phyloP scores from a whole-genome alignment of 83 land plant genomes.

The Picea mariana region DNA sequence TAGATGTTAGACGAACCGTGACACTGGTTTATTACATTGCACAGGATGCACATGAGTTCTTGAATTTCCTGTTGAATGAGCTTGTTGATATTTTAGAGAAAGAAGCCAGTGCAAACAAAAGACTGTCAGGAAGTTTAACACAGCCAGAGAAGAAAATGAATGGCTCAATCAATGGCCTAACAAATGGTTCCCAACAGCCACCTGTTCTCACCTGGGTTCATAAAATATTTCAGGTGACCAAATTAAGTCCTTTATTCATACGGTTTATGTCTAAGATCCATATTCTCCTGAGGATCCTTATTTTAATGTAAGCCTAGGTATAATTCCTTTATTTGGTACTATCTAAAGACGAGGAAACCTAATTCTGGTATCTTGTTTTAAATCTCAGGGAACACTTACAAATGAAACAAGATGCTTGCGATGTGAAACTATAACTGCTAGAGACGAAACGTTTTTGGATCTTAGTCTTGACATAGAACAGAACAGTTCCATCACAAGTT shows the following conservation, averaged over 20 bases:
- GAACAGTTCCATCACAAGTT: constrained; percentile 69
- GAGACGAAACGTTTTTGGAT: constrained; percentile 67
- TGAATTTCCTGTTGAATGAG: background rate
- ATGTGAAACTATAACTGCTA: constrained; percentile 71
- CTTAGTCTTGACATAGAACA: constrained; percentile 71
- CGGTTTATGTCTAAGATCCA: background rate
- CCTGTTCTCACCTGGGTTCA: constrained; percentile 93
- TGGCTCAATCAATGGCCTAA: constrained; percentile 56
- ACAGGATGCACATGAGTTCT: constrained; percentile 35
- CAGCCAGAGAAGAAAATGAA: constrained; percentile 61
- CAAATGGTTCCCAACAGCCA: constrained; percentile 68
- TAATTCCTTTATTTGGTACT: background rate
- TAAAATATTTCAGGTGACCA: constrained; percentile 84
- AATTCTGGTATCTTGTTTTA: background rate
- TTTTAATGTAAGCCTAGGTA: background rate
- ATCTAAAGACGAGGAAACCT: background rate
- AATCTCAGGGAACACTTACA: constrained; percentile 55
- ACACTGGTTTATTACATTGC: background rate
- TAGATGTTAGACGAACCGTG: background rate
- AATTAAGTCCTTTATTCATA: constrained; percentile 15
- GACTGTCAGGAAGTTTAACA: constrained; percentile 44
- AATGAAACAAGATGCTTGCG: constrained; percentile 73
- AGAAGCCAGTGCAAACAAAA: constrained; percentile 52
- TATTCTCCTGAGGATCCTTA: background rate
- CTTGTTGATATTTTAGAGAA: constrained; percentile 59